These are phyloP conservation scores for Zangia roseola DNA, from an alignment of 768 basidiomycete species.

Conservation along the genomic window DNA sequence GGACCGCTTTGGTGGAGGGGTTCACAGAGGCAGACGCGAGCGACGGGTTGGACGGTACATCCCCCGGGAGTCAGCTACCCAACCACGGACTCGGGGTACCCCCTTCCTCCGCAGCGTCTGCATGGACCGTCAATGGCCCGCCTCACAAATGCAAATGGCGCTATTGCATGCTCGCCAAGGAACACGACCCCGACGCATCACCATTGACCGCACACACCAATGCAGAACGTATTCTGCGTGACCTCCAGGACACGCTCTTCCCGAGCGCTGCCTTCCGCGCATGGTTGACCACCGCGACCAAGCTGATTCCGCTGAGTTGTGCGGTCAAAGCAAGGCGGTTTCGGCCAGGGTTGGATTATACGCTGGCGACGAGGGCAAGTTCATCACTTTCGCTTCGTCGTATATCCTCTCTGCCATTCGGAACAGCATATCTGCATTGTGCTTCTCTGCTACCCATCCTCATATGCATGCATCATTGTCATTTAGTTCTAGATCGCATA, in stretches of 20 bases:
- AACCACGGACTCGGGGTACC: constrained; percentile 62
- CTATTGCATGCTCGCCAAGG: constrained; percentile 62
- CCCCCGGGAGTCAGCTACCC: constrained; percentile 56
- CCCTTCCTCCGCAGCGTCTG: constrained; percentile 39
- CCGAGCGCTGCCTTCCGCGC: constrained; percentile 80
- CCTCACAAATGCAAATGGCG: constrained; percentile 97
- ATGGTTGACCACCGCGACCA: constrained; percentile 79
- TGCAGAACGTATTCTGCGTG: constrained; percentile 24
- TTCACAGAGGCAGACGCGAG: constrained; percentile 60
- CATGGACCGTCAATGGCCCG: constrained; percentile 80
- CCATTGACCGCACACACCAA: constrained; percentile 11
- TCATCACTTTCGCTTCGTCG: too few species aligned
- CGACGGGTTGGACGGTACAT: constrained; percentile 57
- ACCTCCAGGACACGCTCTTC: constrained; percentile 76
- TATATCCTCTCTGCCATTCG: too few species aligned
- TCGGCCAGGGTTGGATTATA: constrained; percentile 92
- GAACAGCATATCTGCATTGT: too few species aligned
- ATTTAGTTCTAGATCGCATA: too few species aligned
- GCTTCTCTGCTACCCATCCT: too few species aligned
- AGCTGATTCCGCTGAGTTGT: constrained; percentile 69
- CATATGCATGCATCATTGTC: too few species aligned
- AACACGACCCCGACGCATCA: neutral
- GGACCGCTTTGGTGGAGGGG: constrained; percentile 60
- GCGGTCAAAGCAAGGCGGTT: constrained; percentile 83
- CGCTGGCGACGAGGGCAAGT: constrained; percentile 89